Percentiles rank a stretch among this genome's conserved stretches.
These are phyloP conservation scores for Acanthamoeba culbertsoni DNA, from an alignment of 208 protist species.

Conservation along the genomic window DNA sequence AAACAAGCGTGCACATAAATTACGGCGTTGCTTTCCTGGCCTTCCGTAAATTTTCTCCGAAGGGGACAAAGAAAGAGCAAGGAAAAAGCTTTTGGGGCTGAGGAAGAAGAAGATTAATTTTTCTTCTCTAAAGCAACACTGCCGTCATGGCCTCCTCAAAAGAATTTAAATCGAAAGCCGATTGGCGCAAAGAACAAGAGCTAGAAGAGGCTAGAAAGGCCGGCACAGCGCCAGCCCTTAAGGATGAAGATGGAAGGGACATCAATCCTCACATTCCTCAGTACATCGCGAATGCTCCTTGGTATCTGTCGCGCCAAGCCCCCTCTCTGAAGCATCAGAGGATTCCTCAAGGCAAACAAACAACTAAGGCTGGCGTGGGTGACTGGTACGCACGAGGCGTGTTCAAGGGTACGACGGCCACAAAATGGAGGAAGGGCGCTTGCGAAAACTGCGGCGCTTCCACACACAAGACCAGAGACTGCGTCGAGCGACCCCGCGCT, in stretches of 20 bases:
- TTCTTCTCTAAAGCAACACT: neutral
- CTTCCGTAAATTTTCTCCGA: too few relatives aligned
- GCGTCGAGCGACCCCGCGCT: constrained; percentile 89
- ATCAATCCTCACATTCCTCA: constrained; percentile 99
- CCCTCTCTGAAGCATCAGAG: constrained; percentile 92
- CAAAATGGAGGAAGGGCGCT: constrained; percentile 92
- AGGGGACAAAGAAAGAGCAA: too few relatives aligned
- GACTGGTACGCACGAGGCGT: constrained; percentile 74
- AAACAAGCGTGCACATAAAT: too few relatives aligned
- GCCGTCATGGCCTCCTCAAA: constrained; percentile 33
- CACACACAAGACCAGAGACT: constrained; percentile 95
- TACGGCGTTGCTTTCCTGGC: too few relatives aligned
- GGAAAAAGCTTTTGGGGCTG: too few relatives aligned
- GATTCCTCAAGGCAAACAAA: constrained; percentile 42
- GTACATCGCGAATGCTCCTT: constrained; percentile 95
- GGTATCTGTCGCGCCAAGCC: constrained; percentile 89
- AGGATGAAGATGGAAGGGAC: constrained; percentile 80
- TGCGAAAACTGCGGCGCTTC: constrained; percentile 98
- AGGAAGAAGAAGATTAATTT: neutral
- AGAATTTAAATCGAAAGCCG: constrained; percentile 64
- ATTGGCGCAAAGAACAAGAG: constrained; percentile 84
- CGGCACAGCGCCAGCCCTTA: constrained; percentile 71
- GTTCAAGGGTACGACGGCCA: constrained; percentile 12
- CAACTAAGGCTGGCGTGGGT: constrained; percentile 56
- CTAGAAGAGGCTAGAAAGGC: constrained; percentile 89